Percentiles rank a stretch among this genome's conserved stretches.
Evolutionary conservation across 176 grass and related monocot genomes (phyloP).

Genomic region (Pontederia paniculata): DNA sequence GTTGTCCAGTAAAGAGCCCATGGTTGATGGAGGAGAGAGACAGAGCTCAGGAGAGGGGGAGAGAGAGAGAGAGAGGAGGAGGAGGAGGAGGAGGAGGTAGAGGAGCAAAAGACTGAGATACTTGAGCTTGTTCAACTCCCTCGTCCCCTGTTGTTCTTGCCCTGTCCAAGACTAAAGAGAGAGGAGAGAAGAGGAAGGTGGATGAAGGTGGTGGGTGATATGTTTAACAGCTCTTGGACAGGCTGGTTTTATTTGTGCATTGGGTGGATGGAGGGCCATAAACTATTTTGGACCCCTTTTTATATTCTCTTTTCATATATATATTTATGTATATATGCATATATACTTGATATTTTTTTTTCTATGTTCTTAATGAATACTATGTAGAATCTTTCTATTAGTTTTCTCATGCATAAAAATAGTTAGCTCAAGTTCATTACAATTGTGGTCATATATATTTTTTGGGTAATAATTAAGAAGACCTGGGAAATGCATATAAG

Average conservation of each 20-base stretch:
- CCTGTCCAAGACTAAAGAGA: neutral
- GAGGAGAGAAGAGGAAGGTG: constrained; percentile 2
- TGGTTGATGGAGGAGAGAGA: constrained; percentile 8
- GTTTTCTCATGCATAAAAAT: too few species aligned
- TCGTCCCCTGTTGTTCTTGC: neutral
- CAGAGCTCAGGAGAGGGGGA: neutral
- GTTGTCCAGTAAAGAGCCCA: constrained; percentile 79
- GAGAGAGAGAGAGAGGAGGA: neutral
- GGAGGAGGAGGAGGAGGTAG: too few species aligned
- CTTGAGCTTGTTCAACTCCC: neutral
- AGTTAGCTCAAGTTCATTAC: too few species aligned
- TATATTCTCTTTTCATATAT: too few species aligned
- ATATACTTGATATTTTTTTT: too few species aligned
- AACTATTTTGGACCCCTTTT: neutral
- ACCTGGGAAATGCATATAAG: too few species aligned
- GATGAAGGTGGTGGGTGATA: constrained; percentile 2
- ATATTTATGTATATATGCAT: too few species aligned
- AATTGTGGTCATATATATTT: too few species aligned
- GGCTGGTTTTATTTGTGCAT: constrained; percentile 36
- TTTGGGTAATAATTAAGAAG: too few species aligned
- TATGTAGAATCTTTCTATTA: too few species aligned
- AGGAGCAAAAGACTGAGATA: too few species aligned
- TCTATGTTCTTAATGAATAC: too few species aligned
- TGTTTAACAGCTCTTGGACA: constrained; percentile 23
- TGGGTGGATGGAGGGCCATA: constrained; percentile 20